Evolutionary conservation across 2,329 filamentous ascomycete species (phyloP), one percentile per base, ranked within the genome.

Genomic region (Ilyonectria sp.): DNA sequence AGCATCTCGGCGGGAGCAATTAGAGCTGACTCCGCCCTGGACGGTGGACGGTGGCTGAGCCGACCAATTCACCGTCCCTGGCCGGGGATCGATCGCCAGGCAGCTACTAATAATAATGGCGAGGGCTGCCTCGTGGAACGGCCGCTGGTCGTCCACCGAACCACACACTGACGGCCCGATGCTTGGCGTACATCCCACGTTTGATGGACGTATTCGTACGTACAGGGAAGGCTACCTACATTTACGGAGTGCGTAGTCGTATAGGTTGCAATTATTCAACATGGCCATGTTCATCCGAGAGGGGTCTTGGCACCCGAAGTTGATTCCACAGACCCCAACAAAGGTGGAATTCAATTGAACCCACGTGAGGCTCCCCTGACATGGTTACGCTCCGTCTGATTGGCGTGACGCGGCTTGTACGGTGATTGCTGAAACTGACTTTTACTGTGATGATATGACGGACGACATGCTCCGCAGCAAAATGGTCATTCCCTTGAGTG

Each of bases 381-480:
- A 74, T 68, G 72, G 72, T 64, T 74, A 60, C 31, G 65, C 58
- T 60, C 40, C 53, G 49, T 68, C 61, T 70, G 54, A 74, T 68
- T 73, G 69, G 71, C 60, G 63, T 66, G 63, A 49, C 23, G 43
- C 70, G 58, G 61, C 63, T 46, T 55, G 63, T 29, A 67, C 54
- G 55, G 65, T 29, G 61, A 71, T 71, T 72, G 71, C 60, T 68
- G 67, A 68, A 60, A 62, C 65, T 52, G 64, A 65, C 65, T 66
- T 57, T 64, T 44, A 26, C 65, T 66, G 70, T 66, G 53, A 59
- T 65, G 62, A 74, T 61, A 74, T 72, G 71, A 70, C 63, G 60
- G 67, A 43, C 9, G 19, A 46, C 9, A 46, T 21, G 4, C 44
- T 46, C 44, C 44, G 35, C 33, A 31, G 47, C 50, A 47, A 59